These are phyloP conservation scores for Aspergillus sclerotiicarbonarius DNA, from an alignment of 495 filamentous ascomycete species.

Conservation along the genomic window DNA sequence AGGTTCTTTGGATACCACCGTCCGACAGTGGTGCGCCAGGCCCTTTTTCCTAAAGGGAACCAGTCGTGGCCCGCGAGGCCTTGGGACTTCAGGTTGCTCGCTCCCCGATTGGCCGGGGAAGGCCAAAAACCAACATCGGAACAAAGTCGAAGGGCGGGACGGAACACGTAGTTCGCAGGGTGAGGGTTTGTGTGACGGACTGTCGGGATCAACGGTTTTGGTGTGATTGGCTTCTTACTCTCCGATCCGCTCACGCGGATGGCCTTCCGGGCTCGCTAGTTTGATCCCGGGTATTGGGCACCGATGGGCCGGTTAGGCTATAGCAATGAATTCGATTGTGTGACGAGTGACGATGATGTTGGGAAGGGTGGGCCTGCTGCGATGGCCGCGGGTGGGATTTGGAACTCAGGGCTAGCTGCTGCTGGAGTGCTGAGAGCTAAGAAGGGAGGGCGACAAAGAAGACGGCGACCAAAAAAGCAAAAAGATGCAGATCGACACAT, in stretches of 20 bases:
- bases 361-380: not conserved
- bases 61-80: not conserved
- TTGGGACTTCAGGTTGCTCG: not conserved
- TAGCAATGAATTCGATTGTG: slow-evolving; percentile 1
- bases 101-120: not conserved
- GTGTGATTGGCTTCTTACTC: slow-evolving; percentile 7
- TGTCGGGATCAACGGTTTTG: slow-evolving; percentile 8
- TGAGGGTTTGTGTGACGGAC: slow-evolving; percentile 6
- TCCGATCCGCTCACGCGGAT: slow-evolving; percentile 8
- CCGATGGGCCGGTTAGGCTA: slow-evolving; percentile 7
- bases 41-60: not conserved
- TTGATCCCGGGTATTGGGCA: slow-evolving; percentile 7
- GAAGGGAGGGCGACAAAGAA: not conserved
- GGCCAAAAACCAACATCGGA: not conserved
- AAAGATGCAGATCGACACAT: not conserved
- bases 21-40: not conserved
- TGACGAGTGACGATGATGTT: not conserved
- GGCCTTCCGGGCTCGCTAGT: slow-evolving; percentile 4
- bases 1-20: not conserved
- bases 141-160: not conserved
- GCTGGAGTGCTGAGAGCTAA: not conserved
- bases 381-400: not conserved
- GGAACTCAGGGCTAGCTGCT: no score
- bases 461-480: not conserved
- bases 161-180: slow-evolving; percentile 8